Conservation (phyloP, 129 eudicot species). For the Pittosporum tobira region DNA sequence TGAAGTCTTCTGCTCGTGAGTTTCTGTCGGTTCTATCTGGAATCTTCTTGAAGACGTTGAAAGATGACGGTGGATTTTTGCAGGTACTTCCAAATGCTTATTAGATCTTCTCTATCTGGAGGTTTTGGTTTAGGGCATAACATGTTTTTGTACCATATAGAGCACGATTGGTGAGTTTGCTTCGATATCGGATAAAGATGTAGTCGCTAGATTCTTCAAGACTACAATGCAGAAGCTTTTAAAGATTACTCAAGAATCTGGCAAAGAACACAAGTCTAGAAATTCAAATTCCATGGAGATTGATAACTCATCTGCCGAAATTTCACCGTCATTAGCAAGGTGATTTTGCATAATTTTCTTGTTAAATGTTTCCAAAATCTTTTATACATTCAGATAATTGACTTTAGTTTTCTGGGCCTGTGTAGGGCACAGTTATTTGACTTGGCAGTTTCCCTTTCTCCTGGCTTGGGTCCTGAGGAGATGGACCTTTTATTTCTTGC, state of each 20-base stretch:
- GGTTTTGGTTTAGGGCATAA: background rate
- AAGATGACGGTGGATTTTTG: slow-evolving; percentile 69
- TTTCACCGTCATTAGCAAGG: slow-evolving; percentile 50
- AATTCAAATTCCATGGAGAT: slow-evolving; percentile 56
- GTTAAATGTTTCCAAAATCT: background rate
- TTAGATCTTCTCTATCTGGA: background rate
- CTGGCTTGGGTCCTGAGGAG: slow-evolving; percentile 69
- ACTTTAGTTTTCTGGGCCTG: slow-evolving; percentile 6
- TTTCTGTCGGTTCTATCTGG: slow-evolving; percentile 49
- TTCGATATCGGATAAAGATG: slow-evolving; percentile 59
- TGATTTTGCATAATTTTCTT: slow-evolving; percentile 7
- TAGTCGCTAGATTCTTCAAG: slow-evolving; percentile 45
- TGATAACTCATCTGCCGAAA: slow-evolving; percentile 42
- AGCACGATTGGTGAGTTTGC: slow-evolving; percentile 62
- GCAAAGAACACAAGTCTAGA: slow-evolving; percentile 24
- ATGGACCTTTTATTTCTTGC: slow-evolving; percentile 60
- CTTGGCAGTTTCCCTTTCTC: slow-evolving; percentile 75
- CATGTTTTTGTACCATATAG: slow-evolving; percentile 29
- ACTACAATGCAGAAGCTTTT: slow-evolving; percentile 58
- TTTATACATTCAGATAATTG: background rate
- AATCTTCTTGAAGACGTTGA: slow-evolving; percentile 46
- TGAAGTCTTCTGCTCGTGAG: slow-evolving; percentile 62
- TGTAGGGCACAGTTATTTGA: slow-evolving; percentile 68
- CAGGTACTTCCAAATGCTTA: slow-evolving; percentile 40
- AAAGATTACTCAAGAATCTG: slow-evolving; percentile 55